Evolutionary conservation across 257 asterid species (phyloP), one percentile per base, ranked within the genome.

Genomic region (Rauvolfia tetraphylla): DNA sequence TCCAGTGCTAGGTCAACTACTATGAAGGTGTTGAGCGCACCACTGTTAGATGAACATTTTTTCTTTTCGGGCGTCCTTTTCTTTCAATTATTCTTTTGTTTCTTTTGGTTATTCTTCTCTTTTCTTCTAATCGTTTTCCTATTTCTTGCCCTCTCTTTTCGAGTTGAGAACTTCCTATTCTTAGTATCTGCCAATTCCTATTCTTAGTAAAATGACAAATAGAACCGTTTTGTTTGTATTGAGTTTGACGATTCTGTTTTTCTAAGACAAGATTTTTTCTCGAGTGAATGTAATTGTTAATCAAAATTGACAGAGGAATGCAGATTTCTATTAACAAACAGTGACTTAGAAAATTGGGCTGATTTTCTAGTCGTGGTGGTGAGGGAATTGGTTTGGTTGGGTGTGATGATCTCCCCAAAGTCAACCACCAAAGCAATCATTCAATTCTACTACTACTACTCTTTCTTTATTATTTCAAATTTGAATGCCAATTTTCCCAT

Each of bases 401-500:
- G 34, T 36, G 71, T 11, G 15, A 41, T 41, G 44, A 41, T 41
- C 6, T 76, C 33, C 27, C 36, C 62, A 31, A 65, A 74, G 84
- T 76, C 79, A 81, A 56, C 78, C 20, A 67, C 63, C 68, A 3
- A 74, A 77, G 38, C 31, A 36, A n/a, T 42, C 22, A 54, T 67
- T 70, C 39, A 39, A 72, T 65, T 51, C 1, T 44, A 54, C 20
- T 38, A n/a, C 66, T 58, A 3, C 25, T 53, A 8, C 9, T 53
- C 20, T 58, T 33, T 39, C 20, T 38, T 51, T 71, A 33, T 65
- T 72, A 38, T 56, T 71, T 73, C 51, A 73, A 57, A 72, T 56
- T 65, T 15, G 22, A n/a, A 48, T 34, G 70, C 18, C 14, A 48
- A 44, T 53, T 70, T 78, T 51, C 49, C 11, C 36, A 7, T 42